These are phyloP conservation scores for Cutaneotrichosporon sp. DNA, from an alignment of 1,284 basidiomycete genomes.

Conservation along the genomic window DNA sequence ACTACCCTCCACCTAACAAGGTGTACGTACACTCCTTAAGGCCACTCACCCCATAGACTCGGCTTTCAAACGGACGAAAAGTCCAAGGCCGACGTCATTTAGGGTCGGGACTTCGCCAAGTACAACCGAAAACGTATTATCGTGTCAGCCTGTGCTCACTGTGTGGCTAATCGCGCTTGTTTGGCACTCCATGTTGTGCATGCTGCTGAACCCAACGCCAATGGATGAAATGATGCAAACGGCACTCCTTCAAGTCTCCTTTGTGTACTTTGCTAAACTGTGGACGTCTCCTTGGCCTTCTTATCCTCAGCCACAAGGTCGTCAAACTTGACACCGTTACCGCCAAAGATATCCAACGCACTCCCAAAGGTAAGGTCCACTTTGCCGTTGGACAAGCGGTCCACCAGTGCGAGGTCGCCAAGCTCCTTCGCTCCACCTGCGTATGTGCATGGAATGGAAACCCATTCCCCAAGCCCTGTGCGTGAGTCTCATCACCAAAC, in stretches of 20 bases:
- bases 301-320: slow-evolving; percentile 57
- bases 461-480: slow-evolving; percentile 86
- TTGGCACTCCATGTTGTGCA: no score
- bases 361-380: slow-evolving; percentile 96
- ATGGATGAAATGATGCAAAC: background rate
- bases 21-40: no score
- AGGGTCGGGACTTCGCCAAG: no score
- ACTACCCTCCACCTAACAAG: no score
- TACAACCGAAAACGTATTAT: no score
- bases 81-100: no score
- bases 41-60: no score
- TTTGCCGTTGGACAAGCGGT: slow-evolving; percentile 71
- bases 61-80: no score
- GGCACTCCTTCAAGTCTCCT: no score
- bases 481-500: no score
- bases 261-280: background rate
- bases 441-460: slow-evolving; percentile 86
- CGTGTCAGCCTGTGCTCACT: no score
- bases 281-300: slow-evolving; percentile 19
- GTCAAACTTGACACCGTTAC: slow-evolving; percentile 63
- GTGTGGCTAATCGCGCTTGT: no score
- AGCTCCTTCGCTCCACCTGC: slow-evolving; percentile 93
- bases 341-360: slow-evolving; percentile 79
- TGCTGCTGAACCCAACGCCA: background rate
- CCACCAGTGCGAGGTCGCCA: slow-evolving; percentile 76